Evolutionary conservation across 164 flowering plant species (phyloP), one percentile per base, ranked within the genome.

Genomic region (Nymphaea colorata): DNA sequence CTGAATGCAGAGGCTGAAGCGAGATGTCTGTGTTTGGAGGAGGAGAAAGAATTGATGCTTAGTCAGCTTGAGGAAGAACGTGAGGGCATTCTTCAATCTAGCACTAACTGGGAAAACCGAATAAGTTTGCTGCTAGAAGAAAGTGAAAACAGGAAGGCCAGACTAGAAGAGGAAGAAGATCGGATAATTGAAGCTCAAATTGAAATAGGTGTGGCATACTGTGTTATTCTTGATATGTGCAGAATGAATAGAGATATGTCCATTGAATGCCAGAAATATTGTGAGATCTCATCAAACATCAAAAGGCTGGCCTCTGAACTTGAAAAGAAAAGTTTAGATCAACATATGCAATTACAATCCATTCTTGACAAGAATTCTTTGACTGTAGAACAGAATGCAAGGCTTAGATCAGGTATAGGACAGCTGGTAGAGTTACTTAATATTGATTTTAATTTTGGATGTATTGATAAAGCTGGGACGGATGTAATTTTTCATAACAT

Each of bases 201-300:
- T 41, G 98, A 95, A 75, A 82, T 84, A 68, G 80, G 80, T 69
- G 79, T 91, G 67, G 75, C 87, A 87, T 91, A 85, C 69, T 84
- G 80, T 67, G 85, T 79, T 72, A 76, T 87, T 15, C 75, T 78
- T 72, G 96, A 88, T 70, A 73, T 89, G 69, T 90, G 87, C 70
- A 85, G 82, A 69, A 90, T 82, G 69, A 85, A 87, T 72, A 64
- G 63, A 36, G 72, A 81, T 64, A 71, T 90, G 47, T 60, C 80
- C 65, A 65, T 78, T 8, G 94, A 95, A 71, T 81, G 86, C 67
- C 83, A 86, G 73, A 85, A 84, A 71, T 88, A 83, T 69, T 74
- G 77, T 18, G 90, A 89, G 71, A 80, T 82, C 53, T 83, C 86
- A 53, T 80, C 78, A 73, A 71, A 77, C 18, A 81, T 94, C 0